Evolutionary conservation across 2,329 filamentous ascomycete species (phyloP), one percentile per base, ranked within the genome.

Genomic region (Cryphonectria radicalis): DNA sequence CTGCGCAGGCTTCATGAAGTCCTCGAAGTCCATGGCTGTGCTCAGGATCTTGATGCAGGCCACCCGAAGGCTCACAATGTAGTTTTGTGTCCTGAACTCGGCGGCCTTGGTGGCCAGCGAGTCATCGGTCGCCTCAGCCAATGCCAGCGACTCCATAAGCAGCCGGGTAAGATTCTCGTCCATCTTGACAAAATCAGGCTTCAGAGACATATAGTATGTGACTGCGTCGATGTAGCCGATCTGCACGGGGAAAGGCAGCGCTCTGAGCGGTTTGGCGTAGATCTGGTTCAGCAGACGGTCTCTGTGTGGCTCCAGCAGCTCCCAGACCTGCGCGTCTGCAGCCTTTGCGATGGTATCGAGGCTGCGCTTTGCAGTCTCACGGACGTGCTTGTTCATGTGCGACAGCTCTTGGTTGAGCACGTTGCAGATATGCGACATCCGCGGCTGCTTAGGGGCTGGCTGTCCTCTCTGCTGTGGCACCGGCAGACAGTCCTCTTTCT

Each of bases 151-250:
- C 82, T 99, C 96, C 88, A 97, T 93, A 72, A 99, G 87, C 59
- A 99, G 85, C 62, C 96, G 89, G 75, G 96, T 97, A 37, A 98
- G 86, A 74, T 95, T 91, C 66, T 98, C 95, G 75, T 98, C 96
- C 79, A 98, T 97, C 10, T 91, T 90, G 37, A 99, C 90, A 77
- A 98, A 95, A 74, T 96, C 92, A 65, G 92, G 90, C 79, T 97
- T 95, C 65, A 99, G 86, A 70, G 92, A 91, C 83, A 99, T 89
- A 78, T 97, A 97, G 81, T 97, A 99, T 0, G 94, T 97, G 78
- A 99, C 94, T 0, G 96, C 96, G 79, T 99, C 97, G 76, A 99
- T 98, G 78, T 97, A 98, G 4, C 96, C 97, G 75, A 99, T 99
- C 82, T 99, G 97, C 3, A 94, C 95, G 6, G 93, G 88, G 78